Percentiles rank a stretch among this genome's conserved stretches.
These are phyloP conservation scores for Myrmaecium sp. DNA, from an alignment of 2,329 filamentous ascomycete species.

Conservation along the genomic window DNA sequence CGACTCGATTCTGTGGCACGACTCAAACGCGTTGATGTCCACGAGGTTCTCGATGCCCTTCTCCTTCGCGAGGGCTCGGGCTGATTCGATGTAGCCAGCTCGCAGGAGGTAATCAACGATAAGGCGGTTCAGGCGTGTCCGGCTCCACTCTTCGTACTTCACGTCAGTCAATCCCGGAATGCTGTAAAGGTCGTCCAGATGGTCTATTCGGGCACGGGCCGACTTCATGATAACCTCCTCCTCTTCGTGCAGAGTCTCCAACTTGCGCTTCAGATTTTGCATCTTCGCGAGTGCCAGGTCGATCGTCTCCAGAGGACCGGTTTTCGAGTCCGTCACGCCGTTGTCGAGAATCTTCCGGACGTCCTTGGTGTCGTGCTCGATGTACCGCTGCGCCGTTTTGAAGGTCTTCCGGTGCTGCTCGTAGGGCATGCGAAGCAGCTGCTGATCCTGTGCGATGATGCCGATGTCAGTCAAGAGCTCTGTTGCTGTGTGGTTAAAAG, in stretches of 20 bases:
- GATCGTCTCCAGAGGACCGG: conserved; percentile 61
- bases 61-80: conserved; percentile 55
- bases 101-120: conserved; percentile 86
- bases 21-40: conserved; percentile 74
- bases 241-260: conserved; percentile 59
- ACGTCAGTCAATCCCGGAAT: conserved; percentile 77
- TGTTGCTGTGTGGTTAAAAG: conserved; percentile 2
- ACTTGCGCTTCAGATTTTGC: conserved; percentile 76
- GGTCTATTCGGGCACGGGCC: conserved; percentile 57
- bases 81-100: conserved; percentile 65
- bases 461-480: conserved; percentile 7
- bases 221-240: conserved; percentile 62
- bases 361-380: conserved; percentile 52
- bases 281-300: conserved; percentile 75
- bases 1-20: conserved; percentile 61
- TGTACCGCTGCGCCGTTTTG: conserved; percentile 61
- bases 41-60: conserved; percentile 66
- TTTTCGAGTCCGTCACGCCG: conserved; percentile 33
- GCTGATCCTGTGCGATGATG: conserved; percentile 53
- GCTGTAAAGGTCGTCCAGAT: conserved; percentile 64
- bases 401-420: conserved; percentile 92
- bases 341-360: conserved; percentile 41
- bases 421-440: conserved; percentile 78
- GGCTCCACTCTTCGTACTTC: conserved; percentile 83
- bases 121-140: conserved; percentile 62